Conservation (phyloP, 306 rosid genomes). For the Fragaria ananassa region DNA sequence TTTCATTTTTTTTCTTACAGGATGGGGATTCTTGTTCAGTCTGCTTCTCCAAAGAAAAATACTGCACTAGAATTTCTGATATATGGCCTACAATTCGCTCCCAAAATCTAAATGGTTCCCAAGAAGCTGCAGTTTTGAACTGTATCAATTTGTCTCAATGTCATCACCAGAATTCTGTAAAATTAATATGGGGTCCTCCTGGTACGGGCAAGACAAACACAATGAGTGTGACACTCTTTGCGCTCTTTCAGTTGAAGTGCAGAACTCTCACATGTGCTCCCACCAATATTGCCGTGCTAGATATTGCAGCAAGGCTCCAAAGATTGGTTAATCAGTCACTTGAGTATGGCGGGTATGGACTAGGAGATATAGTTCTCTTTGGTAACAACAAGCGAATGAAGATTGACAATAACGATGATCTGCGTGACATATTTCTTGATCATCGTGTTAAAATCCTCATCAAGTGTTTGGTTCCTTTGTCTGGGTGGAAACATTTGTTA, state of each 20-base stretch:
- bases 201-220: slow-evolving; percentile 52
- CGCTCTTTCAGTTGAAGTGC: slow-evolving; percentile 33
- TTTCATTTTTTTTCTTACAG: slow-evolving; percentile 30
- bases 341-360: slow-evolving; percentile 14
- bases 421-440: slow-evolving; percentile 30
- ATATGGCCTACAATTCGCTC: slow-evolving; percentile 7
- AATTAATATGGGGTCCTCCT: slow-evolving; percentile 42
- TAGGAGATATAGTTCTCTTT: slow-evolving; percentile 37
- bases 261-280: slow-evolving; percentile 50
- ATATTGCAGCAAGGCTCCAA: slow-evolving; percentile 25
- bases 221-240: slow-evolving; percentile 32
- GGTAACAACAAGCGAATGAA: slow-evolving; percentile 29
- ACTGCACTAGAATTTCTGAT: neutral
- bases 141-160: slow-evolving; percentile 34
- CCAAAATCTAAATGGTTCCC: slow-evolving; percentile 46
- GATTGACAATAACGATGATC: slow-evolving; percentile 18
- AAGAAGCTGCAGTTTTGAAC: slow-evolving; percentile 32
- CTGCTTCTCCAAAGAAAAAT: slow-evolving; percentile 11
- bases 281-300: slow-evolving; percentile 39
- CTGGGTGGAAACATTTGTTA: slow-evolving; percentile 26
- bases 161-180: slow-evolving; percentile 27
- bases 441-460: slow-evolving; percentile 17
- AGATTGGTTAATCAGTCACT: slow-evolving; percentile 8
- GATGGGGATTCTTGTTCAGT: slow-evolving; percentile 24
- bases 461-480: neutral